Percentiles rank a stretch among this genome's conserved stretches.
Conservation (phyloP, 2,329 filamentous ascomycete genomes). For the Fusarium haematococcum region DNA sequence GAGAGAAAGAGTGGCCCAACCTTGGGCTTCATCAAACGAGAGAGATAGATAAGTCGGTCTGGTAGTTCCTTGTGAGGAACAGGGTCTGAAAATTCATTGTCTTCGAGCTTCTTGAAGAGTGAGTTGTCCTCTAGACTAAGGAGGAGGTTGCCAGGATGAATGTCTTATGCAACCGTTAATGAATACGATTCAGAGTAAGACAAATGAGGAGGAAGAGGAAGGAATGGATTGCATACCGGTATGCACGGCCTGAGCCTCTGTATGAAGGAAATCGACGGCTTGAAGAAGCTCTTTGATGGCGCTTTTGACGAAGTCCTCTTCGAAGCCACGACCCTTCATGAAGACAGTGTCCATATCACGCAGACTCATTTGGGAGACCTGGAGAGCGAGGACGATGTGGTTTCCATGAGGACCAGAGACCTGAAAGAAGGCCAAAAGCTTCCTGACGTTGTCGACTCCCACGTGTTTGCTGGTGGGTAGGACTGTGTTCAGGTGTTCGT, state of each 20-base stretch:
- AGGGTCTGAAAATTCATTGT: neutral
- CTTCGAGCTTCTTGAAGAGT: neutral
- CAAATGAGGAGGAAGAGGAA: neutral
- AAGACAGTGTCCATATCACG: neutral
- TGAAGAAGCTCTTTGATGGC: neutral
- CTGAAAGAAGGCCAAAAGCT: neutral
- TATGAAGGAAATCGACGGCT: neutral
- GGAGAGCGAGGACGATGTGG: neutral
- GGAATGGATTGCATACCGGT: neutral
- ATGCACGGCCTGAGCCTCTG: neutral
- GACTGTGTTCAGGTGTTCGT: neutral
- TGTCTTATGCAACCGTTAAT: neutral
- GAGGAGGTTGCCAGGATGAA: neutral
- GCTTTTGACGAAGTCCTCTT: neutral
- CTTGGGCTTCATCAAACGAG: neutral
- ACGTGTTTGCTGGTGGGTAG: neutral
- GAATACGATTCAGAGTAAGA: neutral
- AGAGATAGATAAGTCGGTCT: neutral
- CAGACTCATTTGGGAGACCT: neutral
- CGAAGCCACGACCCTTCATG: neutral
- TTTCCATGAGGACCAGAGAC: neutral
- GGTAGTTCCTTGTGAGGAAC: neutral
- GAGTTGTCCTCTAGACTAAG: neutral
- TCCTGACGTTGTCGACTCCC: neutral
- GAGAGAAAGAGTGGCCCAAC: neutral